Evolutionary conservation across 805 yeast species (phyloP).

Genomic region (Metschnikowia lochheadii): DNA sequence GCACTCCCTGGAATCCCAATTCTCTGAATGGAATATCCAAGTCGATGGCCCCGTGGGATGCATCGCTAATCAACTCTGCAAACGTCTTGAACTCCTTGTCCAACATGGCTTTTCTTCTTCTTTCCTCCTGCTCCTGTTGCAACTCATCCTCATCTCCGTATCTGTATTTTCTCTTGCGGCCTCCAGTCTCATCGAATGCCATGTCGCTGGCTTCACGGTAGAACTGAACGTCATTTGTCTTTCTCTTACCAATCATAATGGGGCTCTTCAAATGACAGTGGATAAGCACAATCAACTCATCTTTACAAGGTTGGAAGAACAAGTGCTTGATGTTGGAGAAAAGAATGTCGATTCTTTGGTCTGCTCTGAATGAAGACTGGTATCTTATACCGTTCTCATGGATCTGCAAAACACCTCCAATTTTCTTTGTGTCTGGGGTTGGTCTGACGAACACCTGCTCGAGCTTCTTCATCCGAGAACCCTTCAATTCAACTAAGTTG

Average conservation of each 20-base stretch:
- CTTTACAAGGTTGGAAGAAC: constrained; percentile 94
- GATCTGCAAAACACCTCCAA: constrained; percentile 83
- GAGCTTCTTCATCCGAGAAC: constrained; percentile 79
- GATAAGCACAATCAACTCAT: constrained; percentile 86
- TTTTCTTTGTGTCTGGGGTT: constrained; percentile 94
- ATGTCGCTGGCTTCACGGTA: constrained; percentile 96
- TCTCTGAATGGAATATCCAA: constrained; percentile 94
- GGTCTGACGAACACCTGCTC: constrained; percentile 92
- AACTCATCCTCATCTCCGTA: constrained; percentile 98
- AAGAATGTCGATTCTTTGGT: constrained; percentile 81
- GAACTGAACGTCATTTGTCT: constrained; percentile 92
- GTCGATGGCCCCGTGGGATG: constrained; percentile 77
- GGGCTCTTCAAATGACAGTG: constrained; percentile 93
- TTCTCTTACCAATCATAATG: constrained; percentile 91
- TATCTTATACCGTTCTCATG: constrained; percentile 96
- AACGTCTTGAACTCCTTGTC: constrained; percentile 89
- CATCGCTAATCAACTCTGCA: constrained; percentile 87
- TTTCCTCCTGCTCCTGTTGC: constrained; percentile 97
- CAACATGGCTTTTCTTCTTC: constrained; percentile 82
- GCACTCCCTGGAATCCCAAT: constrained; percentile 96
- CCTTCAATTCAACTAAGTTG: constrained; percentile 72
- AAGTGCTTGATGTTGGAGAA: constrained; percentile 89
- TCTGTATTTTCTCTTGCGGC: constrained; percentile 77
- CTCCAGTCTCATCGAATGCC: constrained; percentile 95
- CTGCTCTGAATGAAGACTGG: constrained; percentile 79